phyloP scores from a whole-genome alignment of 345 rosid genomes.

The Microthlaspi erraticum region DNA sequence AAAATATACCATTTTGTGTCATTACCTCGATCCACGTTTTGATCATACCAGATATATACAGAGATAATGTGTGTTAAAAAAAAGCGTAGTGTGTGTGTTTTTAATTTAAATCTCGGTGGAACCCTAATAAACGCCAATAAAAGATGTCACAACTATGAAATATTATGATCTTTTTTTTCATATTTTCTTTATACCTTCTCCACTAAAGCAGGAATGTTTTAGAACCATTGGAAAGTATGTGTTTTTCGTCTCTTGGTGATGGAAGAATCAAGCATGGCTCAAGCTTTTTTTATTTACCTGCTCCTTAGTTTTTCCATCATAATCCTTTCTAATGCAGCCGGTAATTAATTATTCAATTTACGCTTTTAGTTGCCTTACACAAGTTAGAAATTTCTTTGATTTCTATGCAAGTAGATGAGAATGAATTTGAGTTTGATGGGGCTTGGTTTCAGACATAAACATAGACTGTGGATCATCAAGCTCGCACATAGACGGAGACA shows the following conservation, averaged over 20 bases:
- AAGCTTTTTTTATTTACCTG: conserved; percentile 12
- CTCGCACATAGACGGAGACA: conserved; percentile 17
- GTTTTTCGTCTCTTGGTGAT: conserved; percentile 1
- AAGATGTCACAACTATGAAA: background rate
- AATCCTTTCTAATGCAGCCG: conserved; percentile 19
- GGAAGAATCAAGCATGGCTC: conserved; percentile 28
- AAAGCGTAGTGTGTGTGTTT: conserved; percentile 1
- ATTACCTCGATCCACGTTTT: conserved; percentile 39
- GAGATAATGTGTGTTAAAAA: background rate
- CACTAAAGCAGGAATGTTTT: background rate
- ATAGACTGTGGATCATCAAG: conserved; percentile 43
- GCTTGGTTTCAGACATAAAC: conserved; percentile 32
- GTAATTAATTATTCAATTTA: conserved; percentile 27
- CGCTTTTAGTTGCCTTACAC: no score
- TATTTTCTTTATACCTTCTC: background rate
- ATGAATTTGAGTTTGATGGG: conserved; percentile 9
- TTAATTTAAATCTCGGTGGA: background rate
- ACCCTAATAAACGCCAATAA: background rate
- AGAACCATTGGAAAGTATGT: background rate
- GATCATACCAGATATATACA: conserved; percentile 22
- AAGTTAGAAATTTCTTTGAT: background rate
- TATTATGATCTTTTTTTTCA: no score
- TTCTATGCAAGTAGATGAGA: background rate
- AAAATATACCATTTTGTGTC: conserved; percentile 6
- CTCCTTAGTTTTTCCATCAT: conserved; percentile 28